phyloP scores from a whole-genome alignment of 2,329 filamentous ascomycete species.

The Exophiala lecanii-corni region DNA sequence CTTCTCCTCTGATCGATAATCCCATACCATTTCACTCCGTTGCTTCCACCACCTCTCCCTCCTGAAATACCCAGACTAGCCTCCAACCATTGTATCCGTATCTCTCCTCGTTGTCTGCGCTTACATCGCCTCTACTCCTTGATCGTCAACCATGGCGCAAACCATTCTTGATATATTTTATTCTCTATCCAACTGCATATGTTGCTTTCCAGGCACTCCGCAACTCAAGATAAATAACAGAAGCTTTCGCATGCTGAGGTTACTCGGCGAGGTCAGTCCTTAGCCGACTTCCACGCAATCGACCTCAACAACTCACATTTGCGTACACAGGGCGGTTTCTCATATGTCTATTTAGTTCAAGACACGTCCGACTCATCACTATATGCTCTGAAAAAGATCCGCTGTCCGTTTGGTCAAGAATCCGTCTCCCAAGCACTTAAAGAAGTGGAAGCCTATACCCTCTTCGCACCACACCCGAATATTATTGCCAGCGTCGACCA shows the following conservation, averaged over 20 bases:
- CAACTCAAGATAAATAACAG: constrained; percentile 92
- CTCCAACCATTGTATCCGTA: too few species aligned
- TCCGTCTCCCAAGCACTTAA: constrained; percentile 91
- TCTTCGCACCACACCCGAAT: constrained; percentile 76
- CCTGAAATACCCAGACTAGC: too few species aligned
- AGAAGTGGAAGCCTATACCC: constrained; percentile 92
- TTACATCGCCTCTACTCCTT: constrained; percentile 4
- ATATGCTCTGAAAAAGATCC: constrained; percentile 96
- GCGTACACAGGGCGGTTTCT: constrained; percentile 75
- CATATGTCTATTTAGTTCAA: constrained; percentile 97
- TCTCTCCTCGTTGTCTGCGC: constrained; percentile 12
- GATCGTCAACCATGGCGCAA: constrained; percentile 60
- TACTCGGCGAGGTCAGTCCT: constrained; percentile 75
- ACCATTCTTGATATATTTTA: constrained; percentile 85
- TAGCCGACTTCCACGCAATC: neutral
- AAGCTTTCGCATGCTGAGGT: constrained; percentile 90
- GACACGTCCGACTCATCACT: constrained; percentile 73
- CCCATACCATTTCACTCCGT: too few species aligned
- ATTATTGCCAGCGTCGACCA: constrained; percentile 87
- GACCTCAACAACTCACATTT: neutral
- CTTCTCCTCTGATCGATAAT: constrained; percentile 1
- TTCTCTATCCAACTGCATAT: constrained; percentile 89
- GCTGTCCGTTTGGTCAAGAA: constrained; percentile 95
- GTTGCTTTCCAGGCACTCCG: constrained; percentile 90
- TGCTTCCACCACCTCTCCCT: neutral